Evolutionary conservation across 1,284 basidiomycete genomes (phyloP).

Genomic region (Apiotrichum laibachii): DNA sequence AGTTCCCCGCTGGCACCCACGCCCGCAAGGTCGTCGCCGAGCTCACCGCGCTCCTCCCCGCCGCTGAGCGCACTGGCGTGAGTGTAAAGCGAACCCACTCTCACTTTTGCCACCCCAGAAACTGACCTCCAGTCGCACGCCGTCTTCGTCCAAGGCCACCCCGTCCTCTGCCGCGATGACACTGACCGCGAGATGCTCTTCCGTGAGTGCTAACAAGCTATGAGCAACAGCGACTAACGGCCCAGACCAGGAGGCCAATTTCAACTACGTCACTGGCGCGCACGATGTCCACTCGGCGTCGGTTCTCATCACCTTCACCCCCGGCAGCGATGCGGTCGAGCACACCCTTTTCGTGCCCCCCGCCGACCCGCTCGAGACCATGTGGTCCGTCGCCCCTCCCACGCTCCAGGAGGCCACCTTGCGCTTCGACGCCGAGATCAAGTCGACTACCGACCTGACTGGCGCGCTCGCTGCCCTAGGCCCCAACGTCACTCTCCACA

Average conservation of each 20-base stretch:
- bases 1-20: slow-evolving; percentile 45
- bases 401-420: slow-evolving; percentile 60
- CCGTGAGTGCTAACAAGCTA: slow-evolving; percentile 51
- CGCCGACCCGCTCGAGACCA: slow-evolving; percentile 65
- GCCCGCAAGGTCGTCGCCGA: slow-evolving; percentile 40
- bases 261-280: slow-evolving; percentile 73
- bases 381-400: slow-evolving; percentile 85
- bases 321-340: slow-evolving; percentile 42
- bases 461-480: slow-evolving; percentile 17
- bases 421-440: slow-evolving; percentile 60
- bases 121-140: slow-evolving; percentile 42
- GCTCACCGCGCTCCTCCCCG: slow-evolving; percentile 34
- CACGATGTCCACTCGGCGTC: slow-evolving; percentile 68
- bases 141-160: slow-evolving; percentile 51
- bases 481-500: slow-evolving; percentile 35
- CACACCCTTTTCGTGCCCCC: slow-evolving; percentile 72
- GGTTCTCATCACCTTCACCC: slow-evolving; percentile 61
- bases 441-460: slow-evolving; percentile 58
- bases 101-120: background rate
- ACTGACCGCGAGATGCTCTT: slow-evolving; percentile 82
- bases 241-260: slow-evolving; percentile 70
- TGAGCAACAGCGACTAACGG: background rate
- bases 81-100: too few relatives aligned
- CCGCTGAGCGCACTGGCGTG: slow-evolving; percentile 29
- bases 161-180: slow-evolving; percentile 69